Evolutionary conservation across 495 filamentous ascomycete genomes (phyloP), one percentile per base, ranked within the genome.

Genomic region (Thozetella sp.): DNA sequence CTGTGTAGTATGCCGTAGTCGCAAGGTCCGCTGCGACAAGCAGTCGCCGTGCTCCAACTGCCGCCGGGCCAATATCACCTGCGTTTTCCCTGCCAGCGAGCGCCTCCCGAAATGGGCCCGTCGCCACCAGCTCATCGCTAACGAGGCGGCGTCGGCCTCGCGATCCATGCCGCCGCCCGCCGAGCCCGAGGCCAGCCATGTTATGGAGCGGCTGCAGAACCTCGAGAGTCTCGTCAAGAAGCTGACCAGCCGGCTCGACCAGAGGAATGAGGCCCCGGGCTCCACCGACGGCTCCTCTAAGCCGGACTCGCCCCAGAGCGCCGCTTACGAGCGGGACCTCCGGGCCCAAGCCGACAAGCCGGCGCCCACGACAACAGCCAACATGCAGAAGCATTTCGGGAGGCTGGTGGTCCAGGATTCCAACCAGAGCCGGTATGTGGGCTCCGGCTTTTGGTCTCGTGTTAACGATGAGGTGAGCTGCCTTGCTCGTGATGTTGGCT

Each of bases 1-100:
- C 59, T 88, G 85, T 45, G 72, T 81, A 19, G 72, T 77, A 45
- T 86, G 83, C 63, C 69, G 82, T 19, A 73, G 68, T 13, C 81
- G 86, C 22, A 88, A 88, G 60, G 86, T 88, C 20, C 81, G 83
- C 46, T 88, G 86, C 63, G 81, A 88, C 64, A 88, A 86, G 63
- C 67, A 67, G 30, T 77, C 78, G 1, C 84, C 85, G 25, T 88
- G 86, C 62, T 80, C 81, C 0, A 84, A 83, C 58, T 88, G 86
- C 68, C 81, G 78, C 52, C 78, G 83, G 0, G 83, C 80, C 2
- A 78, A 78, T 50, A 83, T 87, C 56, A 71, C 77, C 6, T 88
- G 86, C 63, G 70, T 85, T 57, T 73, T 79, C 56, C 84, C 84
- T 0, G 68, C 75, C 2, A 62, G 59, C 15, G 74, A 80, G 57